Percentiles rank a stretch among this genome's conserved stretches.
Evolutionary conservation across 208 protist genomes (phyloP).

Genomic region (Angomonas deanei): DNA sequence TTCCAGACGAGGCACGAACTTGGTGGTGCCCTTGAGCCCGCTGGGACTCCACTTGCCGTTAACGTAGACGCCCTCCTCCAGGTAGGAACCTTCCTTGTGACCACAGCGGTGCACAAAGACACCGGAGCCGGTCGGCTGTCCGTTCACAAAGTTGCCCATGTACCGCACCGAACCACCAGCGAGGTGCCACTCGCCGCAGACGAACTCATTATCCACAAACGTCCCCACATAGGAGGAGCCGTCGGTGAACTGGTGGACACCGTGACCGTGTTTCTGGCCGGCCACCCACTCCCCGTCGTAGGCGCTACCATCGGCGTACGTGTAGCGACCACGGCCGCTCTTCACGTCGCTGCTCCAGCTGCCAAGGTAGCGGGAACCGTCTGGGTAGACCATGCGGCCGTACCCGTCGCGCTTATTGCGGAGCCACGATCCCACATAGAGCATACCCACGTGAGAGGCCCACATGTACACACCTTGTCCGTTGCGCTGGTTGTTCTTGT

Average conservation of each 20-base stretch:
- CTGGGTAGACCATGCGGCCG: slow-evolving; percentile 85
- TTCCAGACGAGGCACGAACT: slow-evolving; percentile 54
- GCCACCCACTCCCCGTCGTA: slow-evolving; percentile 77
- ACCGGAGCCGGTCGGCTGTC: slow-evolving; percentile 64
- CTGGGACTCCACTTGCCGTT: slow-evolving; percentile 65
- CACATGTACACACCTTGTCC: slow-evolving; percentile 81
- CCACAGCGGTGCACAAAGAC: slow-evolving; percentile 81
- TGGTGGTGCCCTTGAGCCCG: slow-evolving; percentile 50
- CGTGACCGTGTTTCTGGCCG: slow-evolving; percentile 72
- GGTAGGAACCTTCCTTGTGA: slow-evolving; percentile 53
- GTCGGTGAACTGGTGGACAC: slow-evolving; percentile 68
- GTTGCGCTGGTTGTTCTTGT: slow-evolving; percentile 73
- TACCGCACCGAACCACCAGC: slow-evolving; percentile 68
- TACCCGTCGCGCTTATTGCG: slow-evolving; percentile 62
- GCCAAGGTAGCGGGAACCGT: slow-evolving; percentile 78
- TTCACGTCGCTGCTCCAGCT: slow-evolving; percentile 63
- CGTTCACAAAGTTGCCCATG: slow-evolving; percentile 75
- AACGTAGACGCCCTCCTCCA: slow-evolving; percentile 68
- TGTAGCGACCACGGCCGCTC: slow-evolving; percentile 67
- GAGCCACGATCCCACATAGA: slow-evolving; percentile 76
- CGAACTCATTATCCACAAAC: slow-evolving; percentile 72
- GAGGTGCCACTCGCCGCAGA: slow-evolving; percentile 78
- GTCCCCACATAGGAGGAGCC: slow-evolving; percentile 64
- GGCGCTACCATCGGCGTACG: slow-evolving; percentile 79
- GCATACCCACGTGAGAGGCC: slow-evolving; percentile 23